Conservation (phyloP, 2,329 filamentous ascomycete species). For the Sclerotinia minor region DNA sequence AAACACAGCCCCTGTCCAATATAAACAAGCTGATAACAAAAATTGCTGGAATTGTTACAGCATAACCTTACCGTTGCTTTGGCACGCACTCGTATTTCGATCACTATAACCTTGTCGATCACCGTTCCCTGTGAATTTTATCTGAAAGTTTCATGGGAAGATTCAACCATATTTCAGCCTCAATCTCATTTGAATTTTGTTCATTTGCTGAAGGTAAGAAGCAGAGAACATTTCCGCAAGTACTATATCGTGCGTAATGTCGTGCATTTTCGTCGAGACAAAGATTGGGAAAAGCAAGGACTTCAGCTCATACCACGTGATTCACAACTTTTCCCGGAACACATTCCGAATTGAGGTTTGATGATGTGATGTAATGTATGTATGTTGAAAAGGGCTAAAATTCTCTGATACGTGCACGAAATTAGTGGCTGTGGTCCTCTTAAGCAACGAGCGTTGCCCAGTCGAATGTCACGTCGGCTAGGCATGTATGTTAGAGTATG, state of each 20-base stretch:
- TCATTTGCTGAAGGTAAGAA: too few relatives aligned
- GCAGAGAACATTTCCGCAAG: too few relatives aligned
- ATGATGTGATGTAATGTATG: too few relatives aligned
- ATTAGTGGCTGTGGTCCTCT: too few relatives aligned
- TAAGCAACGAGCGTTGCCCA: too few relatives aligned
- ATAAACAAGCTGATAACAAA: constrained; percentile 2
- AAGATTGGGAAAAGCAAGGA: not conserved
- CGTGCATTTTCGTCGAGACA: not conserved
- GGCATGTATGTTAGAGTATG: too few relatives aligned
- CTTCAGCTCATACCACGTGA: not conserved
- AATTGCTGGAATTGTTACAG: not conserved
- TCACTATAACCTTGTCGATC: not conserved
- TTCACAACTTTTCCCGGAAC: not conserved
- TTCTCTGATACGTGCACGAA: too few relatives aligned
- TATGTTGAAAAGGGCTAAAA: too few relatives aligned
- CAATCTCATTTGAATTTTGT: not conserved
- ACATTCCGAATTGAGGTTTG: not conserved
- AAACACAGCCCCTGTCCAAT: not conserved
- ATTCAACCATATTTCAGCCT: not conserved
- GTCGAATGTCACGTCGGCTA: too few relatives aligned
- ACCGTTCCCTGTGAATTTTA: not conserved
- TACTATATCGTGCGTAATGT: not conserved
- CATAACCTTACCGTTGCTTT: not conserved
- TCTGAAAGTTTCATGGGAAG: not conserved
- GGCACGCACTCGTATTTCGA: not conserved